A percentile compares a stretch with the other conserved stretches of the same genome.
These are phyloP conservation scores for Akebia trifoliata DNA, from an alignment of 164 flowering plant species.

Conservation along the genomic window DNA sequence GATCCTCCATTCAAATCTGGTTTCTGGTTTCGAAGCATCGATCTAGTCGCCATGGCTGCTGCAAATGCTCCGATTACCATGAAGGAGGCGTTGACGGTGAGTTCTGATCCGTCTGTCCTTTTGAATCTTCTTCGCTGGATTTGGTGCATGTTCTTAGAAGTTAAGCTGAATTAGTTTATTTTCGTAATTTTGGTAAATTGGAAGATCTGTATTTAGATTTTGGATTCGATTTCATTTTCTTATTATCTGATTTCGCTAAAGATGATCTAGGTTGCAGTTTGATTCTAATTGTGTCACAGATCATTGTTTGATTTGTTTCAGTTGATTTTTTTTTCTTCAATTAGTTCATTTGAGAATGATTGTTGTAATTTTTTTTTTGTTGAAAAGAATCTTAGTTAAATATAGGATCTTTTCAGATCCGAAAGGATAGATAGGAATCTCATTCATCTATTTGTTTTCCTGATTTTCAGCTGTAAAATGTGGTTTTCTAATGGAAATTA, in stretches of 20 bases:
- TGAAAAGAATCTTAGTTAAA: neutral
- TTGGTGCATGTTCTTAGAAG: neutral
- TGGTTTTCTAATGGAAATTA: slow-evolving; percentile 3
- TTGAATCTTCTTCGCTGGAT: neutral
- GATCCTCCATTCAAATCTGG: slow-evolving; percentile 18
- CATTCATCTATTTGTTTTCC: neutral
- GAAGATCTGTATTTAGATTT: neutral
- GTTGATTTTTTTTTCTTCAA: neutral
- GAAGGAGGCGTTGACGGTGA: slow-evolving; percentile 86
- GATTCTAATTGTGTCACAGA: neutral
- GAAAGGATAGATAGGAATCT: slow-evolving; percentile 3
- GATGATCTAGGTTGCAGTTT: slow-evolving; percentile 1
- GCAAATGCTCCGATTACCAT: slow-evolving; percentile 96
- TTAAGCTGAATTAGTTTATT: slow-evolving; percentile 7
- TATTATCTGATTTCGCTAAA: neutral
- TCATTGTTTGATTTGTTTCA: neutral
- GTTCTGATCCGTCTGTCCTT: slow-evolving; percentile 9
- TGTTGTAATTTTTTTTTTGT: neutral
- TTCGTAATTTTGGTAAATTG: neutral
- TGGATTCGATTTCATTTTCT: neutral
- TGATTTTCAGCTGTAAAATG: neutral
- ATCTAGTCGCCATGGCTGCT: slow-evolving; percentile 80
- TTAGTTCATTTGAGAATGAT: neutral
- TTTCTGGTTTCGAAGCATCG: slow-evolving; percentile 17
- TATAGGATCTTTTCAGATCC: slow-evolving; percentile 12